These are phyloP conservation scores for Chrysoporthe deuterocubensis DNA, from an alignment of 2,329 filamentous ascomycete genomes.

Conservation along the genomic window DNA sequence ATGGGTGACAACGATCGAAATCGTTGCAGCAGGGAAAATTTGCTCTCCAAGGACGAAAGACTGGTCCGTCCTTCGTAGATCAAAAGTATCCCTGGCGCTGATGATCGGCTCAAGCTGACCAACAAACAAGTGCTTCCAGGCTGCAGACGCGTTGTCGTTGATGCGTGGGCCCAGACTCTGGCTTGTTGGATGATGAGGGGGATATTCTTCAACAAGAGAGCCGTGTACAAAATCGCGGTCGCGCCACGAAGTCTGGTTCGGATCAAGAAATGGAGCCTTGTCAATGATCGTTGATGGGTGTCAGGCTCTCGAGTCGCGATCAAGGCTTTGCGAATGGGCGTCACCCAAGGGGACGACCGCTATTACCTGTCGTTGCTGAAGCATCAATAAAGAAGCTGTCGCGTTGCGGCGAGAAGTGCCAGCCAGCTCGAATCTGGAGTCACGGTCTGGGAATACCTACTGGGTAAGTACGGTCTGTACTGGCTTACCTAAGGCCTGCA, in stretches of 20 bases:
- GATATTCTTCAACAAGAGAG: background rate
- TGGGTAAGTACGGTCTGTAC: background rate
- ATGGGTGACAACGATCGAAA: constrained; percentile 25
- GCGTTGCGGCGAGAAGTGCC: background rate
- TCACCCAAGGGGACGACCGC: background rate
- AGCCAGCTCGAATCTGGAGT: background rate
- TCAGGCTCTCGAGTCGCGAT: constrained; percentile 3
- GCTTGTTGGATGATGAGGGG: background rate
- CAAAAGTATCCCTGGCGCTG: background rate
- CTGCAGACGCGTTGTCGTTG: constrained; percentile 11
- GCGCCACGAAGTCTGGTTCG: background rate
- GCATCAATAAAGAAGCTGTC: background rate
- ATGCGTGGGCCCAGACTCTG: constrained; percentile 7
- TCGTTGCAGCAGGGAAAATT: constrained; percentile 20
- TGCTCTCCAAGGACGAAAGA: constrained; percentile 3
- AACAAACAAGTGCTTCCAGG: constrained; percentile 6
- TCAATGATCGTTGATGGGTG: constrained; percentile 2
- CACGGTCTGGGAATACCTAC: background rate
- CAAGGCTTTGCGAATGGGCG: background rate
- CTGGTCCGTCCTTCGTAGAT: constrained; percentile 9
- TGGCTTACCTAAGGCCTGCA: constrained; percentile 6
- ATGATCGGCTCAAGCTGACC: background rate
- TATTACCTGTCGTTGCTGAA: background rate
- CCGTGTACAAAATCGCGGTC: background rate
- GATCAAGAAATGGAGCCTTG: background rate